Evolutionary conservation across 768 basidiomycete species (phyloP).

Genomic region (Xerocomus potaroensis): DNA sequence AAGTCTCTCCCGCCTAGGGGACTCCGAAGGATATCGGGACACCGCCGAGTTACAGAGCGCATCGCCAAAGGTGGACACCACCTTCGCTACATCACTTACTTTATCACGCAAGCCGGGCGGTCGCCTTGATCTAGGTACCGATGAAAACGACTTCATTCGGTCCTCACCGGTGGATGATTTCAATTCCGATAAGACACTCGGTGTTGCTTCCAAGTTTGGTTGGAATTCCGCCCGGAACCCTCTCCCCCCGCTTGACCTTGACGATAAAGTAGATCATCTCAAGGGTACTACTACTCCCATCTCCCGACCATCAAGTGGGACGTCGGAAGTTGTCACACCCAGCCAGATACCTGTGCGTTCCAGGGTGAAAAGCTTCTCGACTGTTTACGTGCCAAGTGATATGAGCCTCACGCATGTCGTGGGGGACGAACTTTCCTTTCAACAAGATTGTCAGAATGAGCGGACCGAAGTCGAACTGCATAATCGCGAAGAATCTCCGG

Average conservation of each 20-base stretch:
- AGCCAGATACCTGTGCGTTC: constrained; percentile 47
- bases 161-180: background rate
- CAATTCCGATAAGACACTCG: constrained; percentile 18
- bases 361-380: constrained; percentile 30
- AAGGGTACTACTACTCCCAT: constrained; percentile 23
- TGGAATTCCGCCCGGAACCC: constrained; percentile 38
- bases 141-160: background rate
- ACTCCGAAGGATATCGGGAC: constrained; percentile 8
- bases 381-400: constrained; percentile 14
- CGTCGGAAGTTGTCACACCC: constrained; percentile 19
- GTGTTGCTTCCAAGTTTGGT: constrained; percentile 30
- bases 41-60: constrained; percentile 1
- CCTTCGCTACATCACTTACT: background rate
- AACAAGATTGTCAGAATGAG: constrained; percentile 25
- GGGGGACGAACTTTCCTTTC: constrained; percentile 21
- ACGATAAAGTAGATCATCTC: constrained; percentile 18
- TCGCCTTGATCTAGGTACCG: constrained; percentile 1
- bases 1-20: constrained; percentile 14
- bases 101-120: constrained; percentile 1
- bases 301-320: constrained; percentile 24
- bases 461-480: constrained; percentile 27
- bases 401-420: constrained; percentile 22
- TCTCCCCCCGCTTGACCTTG: constrained; percentile 40
- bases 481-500: constrained; percentile 21
- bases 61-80: background rate